phyloP scores from a whole-genome alignment of 805 yeast genomes.

The Nadsonia fulvescens region DNA sequence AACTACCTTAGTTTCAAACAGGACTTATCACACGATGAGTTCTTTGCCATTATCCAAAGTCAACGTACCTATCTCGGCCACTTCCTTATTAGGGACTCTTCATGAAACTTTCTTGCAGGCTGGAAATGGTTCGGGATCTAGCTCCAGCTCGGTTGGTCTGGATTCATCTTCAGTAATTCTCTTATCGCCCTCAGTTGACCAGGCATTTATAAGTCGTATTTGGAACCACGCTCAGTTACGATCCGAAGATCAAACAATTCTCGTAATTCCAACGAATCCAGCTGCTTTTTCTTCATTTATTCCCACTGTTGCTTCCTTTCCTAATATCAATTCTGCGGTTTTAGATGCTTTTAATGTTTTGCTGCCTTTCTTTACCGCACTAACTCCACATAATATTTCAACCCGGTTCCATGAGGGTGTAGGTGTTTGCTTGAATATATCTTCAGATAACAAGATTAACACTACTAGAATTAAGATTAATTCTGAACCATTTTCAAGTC shows the following conservation, averaged over 20 bases:
- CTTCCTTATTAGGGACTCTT: conserved; percentile 18
- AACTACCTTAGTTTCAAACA: too few species aligned
- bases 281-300: conserved; percentile 17
- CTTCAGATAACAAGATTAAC: conserved; percentile 16
- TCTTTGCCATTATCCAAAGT: too few species aligned
- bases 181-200: conserved; percentile 18
- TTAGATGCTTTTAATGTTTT: conserved; percentile 19
- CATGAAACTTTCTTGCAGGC: too few species aligned
- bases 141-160: too few species aligned
- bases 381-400: conserved; percentile 19
- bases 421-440: conserved; percentile 16
- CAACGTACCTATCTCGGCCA: conserved; percentile 17
- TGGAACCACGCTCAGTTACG: conserved; percentile 24
- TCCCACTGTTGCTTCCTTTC: conserved; percentile 17
- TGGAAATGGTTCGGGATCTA: too few species aligned
- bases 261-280: conserved; percentile 16
- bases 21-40: too few species aligned
- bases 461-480: conserved; percentile 16
- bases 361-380: conserved; percentile 21
- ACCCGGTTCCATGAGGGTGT: conserved; percentile 20
- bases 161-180: conserved; percentile 18
- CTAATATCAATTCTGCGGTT: conserved; percentile 19
- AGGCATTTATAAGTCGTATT: conserved; percentile 16
- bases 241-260: conserved; percentile 22
- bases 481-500: conserved; percentile 14